Percentiles rank a stretch among this genome's conserved stretches.
Conservation (phyloP, 352 stramenopile species). For the Labyrinthula sp. region DNA sequence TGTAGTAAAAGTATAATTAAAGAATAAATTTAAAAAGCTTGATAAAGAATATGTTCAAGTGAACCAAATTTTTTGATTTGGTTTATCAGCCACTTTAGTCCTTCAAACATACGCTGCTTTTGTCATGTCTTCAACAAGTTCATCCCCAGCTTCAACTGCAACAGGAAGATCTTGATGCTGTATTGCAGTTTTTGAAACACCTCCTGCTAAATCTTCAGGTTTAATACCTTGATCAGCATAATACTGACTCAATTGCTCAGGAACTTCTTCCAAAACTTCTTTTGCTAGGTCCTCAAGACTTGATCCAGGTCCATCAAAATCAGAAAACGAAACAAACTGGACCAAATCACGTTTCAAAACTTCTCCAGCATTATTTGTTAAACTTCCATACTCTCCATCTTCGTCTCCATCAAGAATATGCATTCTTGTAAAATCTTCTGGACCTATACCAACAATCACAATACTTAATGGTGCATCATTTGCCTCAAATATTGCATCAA, state of each 20-base stretch:
- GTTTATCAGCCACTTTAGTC: too few species aligned
- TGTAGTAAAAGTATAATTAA: too few species aligned
- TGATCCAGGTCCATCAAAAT: conserved; percentile 34
- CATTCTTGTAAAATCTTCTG: conserved; percentile 50
- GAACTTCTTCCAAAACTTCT: conserved; percentile 23
- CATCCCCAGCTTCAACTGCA: too few species aligned
- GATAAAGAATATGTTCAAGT: too few species aligned
- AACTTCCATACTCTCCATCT: conserved; percentile 38
- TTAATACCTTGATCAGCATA: too few species aligned
- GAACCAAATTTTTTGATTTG: too few species aligned
- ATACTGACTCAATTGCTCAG: conserved; percentile 26
- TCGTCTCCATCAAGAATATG: conserved; percentile 44
- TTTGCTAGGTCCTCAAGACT: conserved; percentile 7
- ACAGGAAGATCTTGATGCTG: too few species aligned
- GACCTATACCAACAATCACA: conserved; percentile 56
- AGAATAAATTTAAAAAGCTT: too few species aligned
- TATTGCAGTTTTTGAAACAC: too few species aligned
- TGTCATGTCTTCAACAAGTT: too few species aligned
- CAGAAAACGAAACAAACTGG: conserved; percentile 52
- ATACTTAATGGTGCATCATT: conserved; percentile 43
- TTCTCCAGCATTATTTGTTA: conserved; percentile 30
- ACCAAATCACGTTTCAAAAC: conserved; percentile 43
- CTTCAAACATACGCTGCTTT: too few species aligned
- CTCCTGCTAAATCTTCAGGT: too few species aligned
- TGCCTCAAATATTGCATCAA: conserved; percentile 37